Percentiles rank a stretch among this genome's conserved stretches.
These are phyloP conservation scores for Spongospora subterranea DNA, from an alignment of 208 protist species.

Conservation along the genomic window DNA sequence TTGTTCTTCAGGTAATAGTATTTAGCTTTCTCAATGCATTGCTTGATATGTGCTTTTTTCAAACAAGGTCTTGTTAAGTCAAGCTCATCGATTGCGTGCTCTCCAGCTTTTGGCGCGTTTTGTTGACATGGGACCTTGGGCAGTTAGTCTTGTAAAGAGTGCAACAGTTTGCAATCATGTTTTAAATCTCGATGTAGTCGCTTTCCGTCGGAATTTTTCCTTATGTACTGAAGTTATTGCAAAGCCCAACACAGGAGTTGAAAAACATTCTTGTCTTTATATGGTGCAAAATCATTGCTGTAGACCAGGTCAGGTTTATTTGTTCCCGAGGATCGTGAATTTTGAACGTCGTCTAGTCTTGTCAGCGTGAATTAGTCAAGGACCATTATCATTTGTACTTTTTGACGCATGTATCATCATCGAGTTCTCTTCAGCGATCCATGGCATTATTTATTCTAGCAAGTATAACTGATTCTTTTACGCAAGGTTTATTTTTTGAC, in stretches of 20 bases:
- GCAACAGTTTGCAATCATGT: not conserved
- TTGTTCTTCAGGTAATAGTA: constrained; percentile 93
- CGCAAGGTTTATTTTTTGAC: not conserved
- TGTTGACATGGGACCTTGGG: constrained; percentile 92
- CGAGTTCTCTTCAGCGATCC: constrained; percentile 35
- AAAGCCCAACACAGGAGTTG: constrained; percentile 69
- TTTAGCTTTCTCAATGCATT: not conserved
- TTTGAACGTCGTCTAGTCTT: constrained; percentile 15
- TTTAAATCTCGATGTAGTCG: constrained; percentile 59
- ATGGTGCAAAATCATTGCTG: constrained; percentile 59
- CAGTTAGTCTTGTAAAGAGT: constrained; percentile 82
- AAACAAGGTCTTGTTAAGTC: constrained; percentile 82
- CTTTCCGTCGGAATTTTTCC: constrained; percentile 95
- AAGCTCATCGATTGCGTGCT: constrained; percentile 89
- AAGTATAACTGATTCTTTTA: not conserved
- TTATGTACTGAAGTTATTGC: constrained; percentile 94
- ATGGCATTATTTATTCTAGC: constrained; percentile 56
- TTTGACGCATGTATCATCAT: not conserved
- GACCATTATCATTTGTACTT: constrained; percentile 61
- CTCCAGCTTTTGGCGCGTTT: constrained; percentile 92
- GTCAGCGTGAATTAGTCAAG: constrained; percentile 58
- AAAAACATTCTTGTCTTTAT: constrained; percentile 55
- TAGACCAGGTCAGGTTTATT: constrained; percentile 18
- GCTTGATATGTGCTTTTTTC: no score
- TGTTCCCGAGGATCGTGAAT: not conserved